Evolutionary conservation across 2,329 filamentous ascomycete genomes (phyloP).

Genomic region (Sordariomycetes sp.): DNA sequence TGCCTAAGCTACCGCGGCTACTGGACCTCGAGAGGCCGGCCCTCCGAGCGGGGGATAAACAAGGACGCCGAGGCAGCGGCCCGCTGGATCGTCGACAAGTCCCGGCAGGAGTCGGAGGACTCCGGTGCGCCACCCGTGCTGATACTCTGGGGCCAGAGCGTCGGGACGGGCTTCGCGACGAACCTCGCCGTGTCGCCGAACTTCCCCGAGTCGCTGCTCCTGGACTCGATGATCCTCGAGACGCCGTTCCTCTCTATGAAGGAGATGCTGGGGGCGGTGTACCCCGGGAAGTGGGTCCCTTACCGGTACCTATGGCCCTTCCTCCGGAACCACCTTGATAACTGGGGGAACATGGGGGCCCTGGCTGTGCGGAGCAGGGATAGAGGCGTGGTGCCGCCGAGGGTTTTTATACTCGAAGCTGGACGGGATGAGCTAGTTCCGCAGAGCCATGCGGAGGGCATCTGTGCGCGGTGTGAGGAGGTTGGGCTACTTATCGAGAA

Average conservation of each 20-base stretch:
- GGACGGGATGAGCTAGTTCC: constrained; percentile 47
- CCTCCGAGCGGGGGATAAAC: constrained; percentile 58
- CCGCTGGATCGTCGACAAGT: constrained; percentile 40
- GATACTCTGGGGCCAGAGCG: constrained; percentile 65
- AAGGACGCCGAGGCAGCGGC: constrained; percentile 53
- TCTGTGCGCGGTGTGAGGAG: constrained; percentile 32
- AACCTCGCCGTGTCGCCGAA: constrained; percentile 34
- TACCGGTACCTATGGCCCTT: constrained; percentile 66
- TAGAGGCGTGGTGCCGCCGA: constrained; percentile 14
- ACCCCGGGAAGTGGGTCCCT: constrained; percentile 69
- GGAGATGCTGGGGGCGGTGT: constrained; percentile 58
- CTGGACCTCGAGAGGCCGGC: constrained; percentile 62
- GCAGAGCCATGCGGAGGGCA: constrained; percentile 28
- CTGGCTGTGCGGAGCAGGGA: constrained; percentile 21
- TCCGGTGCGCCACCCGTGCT: constrained; percentile 21
- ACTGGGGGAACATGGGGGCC: constrained; percentile 31
- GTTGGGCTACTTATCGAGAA: constrained; percentile 31
- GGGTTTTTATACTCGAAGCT: constrained; percentile 38
- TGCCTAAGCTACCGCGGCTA: constrained; percentile 57
- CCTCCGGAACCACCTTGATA: constrained; percentile 50
- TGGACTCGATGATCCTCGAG: constrained; percentile 50
- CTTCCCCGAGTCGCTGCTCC: constrained; percentile 13
- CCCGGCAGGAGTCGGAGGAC: constrained; percentile 13
- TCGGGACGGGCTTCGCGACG: constrained; percentile 60
- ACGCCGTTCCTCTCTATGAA: constrained; percentile 62